Percentiles rank a stretch among this genome's conserved stretches.
These are phyloP conservation scores for Corynespora cassiicola DNA, from an alignment of 2,329 filamentous ascomycete species.

Conservation along the genomic window DNA sequence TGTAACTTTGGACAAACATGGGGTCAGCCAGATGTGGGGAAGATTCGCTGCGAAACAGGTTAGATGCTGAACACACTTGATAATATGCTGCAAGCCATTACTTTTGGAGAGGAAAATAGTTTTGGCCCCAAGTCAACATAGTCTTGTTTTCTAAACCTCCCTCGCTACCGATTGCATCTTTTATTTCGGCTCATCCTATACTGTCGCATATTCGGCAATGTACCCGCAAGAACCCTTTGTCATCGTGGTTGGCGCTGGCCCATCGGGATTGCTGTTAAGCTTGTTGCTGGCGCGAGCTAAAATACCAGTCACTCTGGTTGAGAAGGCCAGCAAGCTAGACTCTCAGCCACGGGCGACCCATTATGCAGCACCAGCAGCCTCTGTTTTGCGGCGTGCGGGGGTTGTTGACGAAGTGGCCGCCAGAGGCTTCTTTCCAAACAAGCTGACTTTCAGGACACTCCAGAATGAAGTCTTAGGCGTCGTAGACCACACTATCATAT, in stretches of 20 bases:
- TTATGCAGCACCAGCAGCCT: slow-evolving; percentile 62
- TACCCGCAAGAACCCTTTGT: too few relatives aligned
- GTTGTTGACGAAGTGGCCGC: slow-evolving; percentile 54
- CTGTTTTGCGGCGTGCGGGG: slow-evolving; percentile 61
- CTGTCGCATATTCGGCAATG: too few relatives aligned
- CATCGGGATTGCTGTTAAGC: slow-evolving; percentile 36
- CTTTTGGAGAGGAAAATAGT: too few relatives aligned
- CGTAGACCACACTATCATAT: slow-evolving; percentile 5
- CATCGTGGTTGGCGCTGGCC: slow-evolving; percentile 36
- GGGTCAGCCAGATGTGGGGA: too few relatives aligned
- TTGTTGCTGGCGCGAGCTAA: slow-evolving; percentile 58
- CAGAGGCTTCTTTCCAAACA: slow-evolving; percentile 45
- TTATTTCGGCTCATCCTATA: too few relatives aligned
- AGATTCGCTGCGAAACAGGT: too few relatives aligned
- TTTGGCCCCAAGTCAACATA: too few relatives aligned
- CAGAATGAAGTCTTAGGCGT: slow-evolving; percentile 6
- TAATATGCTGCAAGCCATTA: too few relatives aligned
- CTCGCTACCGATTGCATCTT: too few relatives aligned
- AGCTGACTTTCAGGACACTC: slow-evolving; percentile 50
- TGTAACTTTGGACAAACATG: too few relatives aligned
- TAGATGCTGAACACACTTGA: too few relatives aligned
- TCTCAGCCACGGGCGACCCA: slow-evolving; percentile 65
- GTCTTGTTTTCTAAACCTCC: too few relatives aligned
- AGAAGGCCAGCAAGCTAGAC: slow-evolving; percentile 59
- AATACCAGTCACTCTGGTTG: slow-evolving; percentile 59